These are phyloP conservation scores for Cryoendolithus antarcticus DNA, from an alignment of 2,329 filamentous ascomycete genomes.

Conservation along the genomic window DNA sequence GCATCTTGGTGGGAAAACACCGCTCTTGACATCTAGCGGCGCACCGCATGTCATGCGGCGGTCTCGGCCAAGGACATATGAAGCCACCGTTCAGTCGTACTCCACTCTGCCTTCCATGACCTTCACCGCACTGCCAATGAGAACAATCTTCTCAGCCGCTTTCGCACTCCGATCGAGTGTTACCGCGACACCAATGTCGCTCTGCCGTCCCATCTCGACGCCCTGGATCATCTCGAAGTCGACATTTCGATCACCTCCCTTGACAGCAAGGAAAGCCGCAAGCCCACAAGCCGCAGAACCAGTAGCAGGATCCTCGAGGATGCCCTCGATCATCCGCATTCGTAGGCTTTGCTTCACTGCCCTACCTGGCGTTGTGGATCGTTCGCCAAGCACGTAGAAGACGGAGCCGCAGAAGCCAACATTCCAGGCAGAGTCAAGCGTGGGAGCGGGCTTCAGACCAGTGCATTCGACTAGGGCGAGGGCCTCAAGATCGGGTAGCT, in stretches of 20 bases:
- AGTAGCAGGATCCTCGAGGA: constrained; percentile 38
- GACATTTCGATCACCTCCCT: constrained; percentile 18
- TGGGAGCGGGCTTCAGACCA: constrained; percentile 22
- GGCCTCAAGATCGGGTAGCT: constrained; percentile 47
- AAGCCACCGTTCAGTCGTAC: too few relatives aligned
- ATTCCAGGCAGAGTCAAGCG: constrained; percentile 39
- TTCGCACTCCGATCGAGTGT: constrained; percentile 24
- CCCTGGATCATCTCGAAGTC: constrained; percentile 36
- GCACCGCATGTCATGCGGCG: too few relatives aligned
- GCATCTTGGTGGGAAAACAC: too few relatives aligned
- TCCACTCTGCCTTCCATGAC: constrained; percentile 28
- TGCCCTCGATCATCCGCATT: constrained; percentile 46
- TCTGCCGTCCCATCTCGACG: constrained; percentile 39
- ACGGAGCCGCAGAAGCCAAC: constrained; percentile 43
- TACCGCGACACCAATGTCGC: constrained; percentile 37
- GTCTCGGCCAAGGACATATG: too few relatives aligned
- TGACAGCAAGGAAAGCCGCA: constrained; percentile 32
- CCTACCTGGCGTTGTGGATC: constrained; percentile 14
- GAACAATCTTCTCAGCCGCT: constrained; percentile 28
- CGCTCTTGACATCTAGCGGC: too few relatives aligned
- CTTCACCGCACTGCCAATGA: constrained; percentile 32
- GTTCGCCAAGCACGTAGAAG: constrained; percentile 40
- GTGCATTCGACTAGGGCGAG: constrained; percentile 35
- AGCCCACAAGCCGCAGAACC: constrained; percentile 39
- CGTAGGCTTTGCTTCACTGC: constrained; percentile 28